Percentiles rank a stretch among this genome's conserved stretches.
phyloP scores from a whole-genome alignment of 2,329 filamentous ascomycete genomes.

The Septoria petroselini region DNA sequence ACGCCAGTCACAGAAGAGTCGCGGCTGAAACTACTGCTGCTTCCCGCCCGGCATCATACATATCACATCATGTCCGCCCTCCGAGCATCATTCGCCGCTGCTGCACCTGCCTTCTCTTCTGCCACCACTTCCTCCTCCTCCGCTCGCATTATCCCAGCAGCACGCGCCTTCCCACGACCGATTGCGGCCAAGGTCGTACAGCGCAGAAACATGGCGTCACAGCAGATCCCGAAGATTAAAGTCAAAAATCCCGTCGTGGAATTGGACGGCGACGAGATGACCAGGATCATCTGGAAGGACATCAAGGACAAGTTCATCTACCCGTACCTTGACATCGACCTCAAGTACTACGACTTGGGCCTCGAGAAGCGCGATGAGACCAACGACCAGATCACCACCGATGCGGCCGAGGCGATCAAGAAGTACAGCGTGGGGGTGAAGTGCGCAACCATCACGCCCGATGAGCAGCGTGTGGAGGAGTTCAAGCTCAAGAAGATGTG shows the following conservation, averaged over 20 bases:
- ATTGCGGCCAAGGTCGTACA: constrained; percentile 37
- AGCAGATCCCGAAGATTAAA: constrained; percentile 77
- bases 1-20: background rate
- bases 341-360: constrained; percentile 67
- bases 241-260: constrained; percentile 99
- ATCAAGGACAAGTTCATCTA: constrained; percentile 99
- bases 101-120: constrained; percentile 19
- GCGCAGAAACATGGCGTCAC: constrained; percentile 40
- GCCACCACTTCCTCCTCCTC: constrained; percentile 15
- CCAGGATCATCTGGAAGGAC: constrained; percentile 95
- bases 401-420: constrained; percentile 95
- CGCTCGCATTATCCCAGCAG: constrained; percentile 22
- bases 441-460: constrained; percentile 97
- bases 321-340: constrained; percentile 92
- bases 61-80: constrained; percentile 28
- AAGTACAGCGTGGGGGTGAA: constrained; percentile 99
- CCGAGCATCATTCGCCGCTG: constrained; percentile 18
- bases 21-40: constrained; percentile 3
- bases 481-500: constrained; percentile 99
- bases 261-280: constrained; percentile 94
- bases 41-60: constrained; percentile 13
- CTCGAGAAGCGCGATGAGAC: constrained; percentile 94
- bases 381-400: constrained; percentile 90
- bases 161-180: constrained; percentile 34
- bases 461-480: constrained; percentile 93